A percentile compares a stretch with the other conserved stretches of the same genome.
phyloP scores from a whole-genome alignment of 352 stramenopile species.

The Pythium aquatile region DNA sequence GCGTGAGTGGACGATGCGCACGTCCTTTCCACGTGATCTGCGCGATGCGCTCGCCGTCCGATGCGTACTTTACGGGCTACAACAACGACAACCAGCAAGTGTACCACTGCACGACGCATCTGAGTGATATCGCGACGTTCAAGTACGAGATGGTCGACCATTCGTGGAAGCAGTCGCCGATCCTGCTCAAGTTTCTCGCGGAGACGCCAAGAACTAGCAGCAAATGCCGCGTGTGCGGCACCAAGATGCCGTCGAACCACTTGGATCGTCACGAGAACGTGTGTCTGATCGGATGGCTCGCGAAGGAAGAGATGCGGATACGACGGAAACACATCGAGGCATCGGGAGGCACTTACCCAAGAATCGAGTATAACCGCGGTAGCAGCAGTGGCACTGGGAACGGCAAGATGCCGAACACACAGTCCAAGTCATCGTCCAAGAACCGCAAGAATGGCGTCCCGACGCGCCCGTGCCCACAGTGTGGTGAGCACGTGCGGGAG shows the following conservation, averaged over 20 bases:
- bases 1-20: conserved; percentile 78
- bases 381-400: conserved; percentile 13
- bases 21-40: conserved; percentile 84
- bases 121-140: conserved; percentile 54
- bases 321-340: conserved; percentile 39
- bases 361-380: conserved; percentile 42
- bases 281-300: conserved; percentile 61
- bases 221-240: conserved; percentile 61
- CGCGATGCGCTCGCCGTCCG: conserved; percentile 67
- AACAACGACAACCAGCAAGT: conserved; percentile 74
- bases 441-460: conserved; percentile 37
- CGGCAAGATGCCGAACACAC: not conserved
- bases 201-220: conserved; percentile 29
- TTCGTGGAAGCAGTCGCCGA: conserved; percentile 42
- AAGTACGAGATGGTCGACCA: conserved; percentile 71
- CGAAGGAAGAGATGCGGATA: conserved; percentile 38
- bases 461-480: conserved; percentile 61
- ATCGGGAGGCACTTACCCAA: conserved; percentile 32
- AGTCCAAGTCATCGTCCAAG: conserved; percentile 11
- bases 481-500: conserved; percentile 57
- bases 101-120: conserved; percentile 81
- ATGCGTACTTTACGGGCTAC: conserved; percentile 79
- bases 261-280: conserved; percentile 56
- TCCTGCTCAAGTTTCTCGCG: conserved; percentile 29
- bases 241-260: conserved; percentile 39